Base-by-base conservation (phyloP, 768 basidiomycete genomes). In the Boletus coccyginus region DNA sequence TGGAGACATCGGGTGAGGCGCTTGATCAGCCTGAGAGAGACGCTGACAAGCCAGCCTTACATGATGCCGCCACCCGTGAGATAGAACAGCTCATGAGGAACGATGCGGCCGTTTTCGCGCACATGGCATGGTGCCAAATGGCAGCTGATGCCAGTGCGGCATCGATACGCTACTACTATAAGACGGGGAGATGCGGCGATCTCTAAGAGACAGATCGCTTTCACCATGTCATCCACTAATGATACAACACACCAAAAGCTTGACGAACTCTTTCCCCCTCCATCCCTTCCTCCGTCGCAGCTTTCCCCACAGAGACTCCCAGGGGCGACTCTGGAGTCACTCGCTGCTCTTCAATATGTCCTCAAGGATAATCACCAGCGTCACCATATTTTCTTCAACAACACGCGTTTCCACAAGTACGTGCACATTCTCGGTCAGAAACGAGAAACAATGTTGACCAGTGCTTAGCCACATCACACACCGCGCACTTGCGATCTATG, bases 321-420 rank as follows among this genome's bases (percentile, higher is more conserved):
- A 0, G 71, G 75, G 6, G 57, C 66, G 29, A 65, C 50, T 9
- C 2, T 49, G 0, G 60, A 69, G 14, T 61, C 69, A 2, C 58
- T 68, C 27, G 46, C 46, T 24, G 64, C 68, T n/a, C 73, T 50
- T 31, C 61, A 33, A 56, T 68, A 66, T 5, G 57, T 75, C 8
- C 68, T 85, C 52, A 78, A 76, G 55, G 79, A 83, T 6, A 81
- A 81, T 52, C 78, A 83, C 45, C 64, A 68, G 24, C 74, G 69
- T 46, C 70, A 73, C 64, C 82, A 85, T 47, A 73, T 78, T 16
- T 85, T 78, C 66, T 77, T 79, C 64, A 78, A 82, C 49, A 63
- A 78, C 12, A 52, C 35, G 35, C 58, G 70, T 0, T 79, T 80
- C 55, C 84, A 84, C 71, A 84, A 85, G 83, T 83, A 58, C n/a